A percentile compares a stretch with the other conserved stretches of the same genome.
Conservation (phyloP, 257 asterid genomes). For the Capsicum baccatum region DNA sequence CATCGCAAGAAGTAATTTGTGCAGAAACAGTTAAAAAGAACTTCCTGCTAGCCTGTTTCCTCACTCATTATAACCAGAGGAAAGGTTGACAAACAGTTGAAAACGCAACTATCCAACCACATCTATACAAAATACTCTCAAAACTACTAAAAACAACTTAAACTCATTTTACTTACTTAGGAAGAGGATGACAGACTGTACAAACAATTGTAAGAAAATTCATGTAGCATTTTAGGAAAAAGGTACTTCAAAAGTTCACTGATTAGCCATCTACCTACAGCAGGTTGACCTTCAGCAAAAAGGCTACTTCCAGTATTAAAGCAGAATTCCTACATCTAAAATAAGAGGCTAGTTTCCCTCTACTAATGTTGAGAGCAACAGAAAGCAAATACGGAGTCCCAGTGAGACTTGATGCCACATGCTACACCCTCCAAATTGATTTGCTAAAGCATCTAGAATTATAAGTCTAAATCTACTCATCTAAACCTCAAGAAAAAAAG, state of each 20-base stretch:
- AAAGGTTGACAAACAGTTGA: slow-evolving; percentile 2
- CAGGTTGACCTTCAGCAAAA: slow-evolving; percentile 22
- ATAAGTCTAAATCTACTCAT: not conserved
- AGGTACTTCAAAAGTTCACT: slow-evolving; percentile 1
- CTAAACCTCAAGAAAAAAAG: not conserved
- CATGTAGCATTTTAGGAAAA: slow-evolving; percentile 4
- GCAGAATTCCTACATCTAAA: not conserved
- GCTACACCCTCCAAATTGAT: slow-evolving; percentile 16
- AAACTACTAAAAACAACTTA: not conserved
- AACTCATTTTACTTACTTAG: slow-evolving; percentile 6
- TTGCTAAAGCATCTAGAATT: slow-evolving; percentile 5
- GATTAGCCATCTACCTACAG: not conserved
- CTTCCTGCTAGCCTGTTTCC: slow-evolving; percentile 9
- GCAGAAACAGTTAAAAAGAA: not conserved
- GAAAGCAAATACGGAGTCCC: not conserved
- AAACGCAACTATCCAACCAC: not conserved
- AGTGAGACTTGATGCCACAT: not conserved
- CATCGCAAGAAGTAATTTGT: slow-evolving; percentile 1
- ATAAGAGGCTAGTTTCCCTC: slow-evolving; percentile 12
- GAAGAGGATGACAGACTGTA: slow-evolving; percentile 7
- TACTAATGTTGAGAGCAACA: not conserved
- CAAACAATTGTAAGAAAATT: slow-evolving; percentile 7
- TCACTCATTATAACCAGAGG: not conserved
- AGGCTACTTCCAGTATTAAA: not conserved
- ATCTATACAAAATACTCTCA: not conserved